Conservation (phyloP, 164 flowering plant species). For the Platanus orientalis region DNA sequence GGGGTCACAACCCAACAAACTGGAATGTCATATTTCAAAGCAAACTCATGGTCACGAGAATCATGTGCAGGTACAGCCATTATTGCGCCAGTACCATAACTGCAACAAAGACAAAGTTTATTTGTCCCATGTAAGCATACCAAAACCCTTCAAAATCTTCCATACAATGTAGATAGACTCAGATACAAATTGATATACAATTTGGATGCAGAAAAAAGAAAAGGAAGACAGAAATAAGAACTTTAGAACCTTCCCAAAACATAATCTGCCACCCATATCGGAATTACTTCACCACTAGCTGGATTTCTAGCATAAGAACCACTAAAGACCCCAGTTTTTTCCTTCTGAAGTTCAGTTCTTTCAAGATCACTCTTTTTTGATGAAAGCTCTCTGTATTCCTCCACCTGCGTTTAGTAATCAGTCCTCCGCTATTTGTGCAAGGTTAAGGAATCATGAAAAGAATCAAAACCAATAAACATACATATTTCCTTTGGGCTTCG, state of each 20-base stretch:
- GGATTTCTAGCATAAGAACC: constrained; percentile 91
- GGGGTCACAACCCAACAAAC: constrained; percentile 66
- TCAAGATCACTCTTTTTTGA: constrained; percentile 93
- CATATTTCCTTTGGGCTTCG: constrained; percentile 49
- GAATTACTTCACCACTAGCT: constrained; percentile 75
- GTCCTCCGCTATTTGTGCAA: constrained; percentile 14
- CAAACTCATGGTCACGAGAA: constrained; percentile 86
- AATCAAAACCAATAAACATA: constrained; percentile 32
- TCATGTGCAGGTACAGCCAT: constrained; percentile 99
- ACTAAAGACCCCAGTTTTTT: constrained; percentile 89
- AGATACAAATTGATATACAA: not conserved
- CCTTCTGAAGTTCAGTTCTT: constrained; percentile 97
- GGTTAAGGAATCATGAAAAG: not conserved
- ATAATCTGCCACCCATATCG: constrained; percentile 98
- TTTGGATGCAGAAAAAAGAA: not conserved
- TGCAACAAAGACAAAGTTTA: constrained; percentile 23
- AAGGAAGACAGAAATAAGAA: not conserved
- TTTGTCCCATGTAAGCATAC: not conserved
- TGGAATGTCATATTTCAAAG: constrained; percentile 68
- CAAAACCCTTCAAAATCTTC: not conserved
- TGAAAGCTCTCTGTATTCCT: constrained; percentile 77
- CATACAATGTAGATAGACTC: not conserved
- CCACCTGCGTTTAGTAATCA: constrained; percentile 57
- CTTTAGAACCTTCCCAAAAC: constrained; percentile 76
- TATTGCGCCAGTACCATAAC: constrained; percentile 98